A percentile compares a stretch with the other conserved stretches of the same genome.
phyloP scores from a whole-genome alignment of 805 yeast genomes.

The Nakazawaea molendinolei region DNA sequence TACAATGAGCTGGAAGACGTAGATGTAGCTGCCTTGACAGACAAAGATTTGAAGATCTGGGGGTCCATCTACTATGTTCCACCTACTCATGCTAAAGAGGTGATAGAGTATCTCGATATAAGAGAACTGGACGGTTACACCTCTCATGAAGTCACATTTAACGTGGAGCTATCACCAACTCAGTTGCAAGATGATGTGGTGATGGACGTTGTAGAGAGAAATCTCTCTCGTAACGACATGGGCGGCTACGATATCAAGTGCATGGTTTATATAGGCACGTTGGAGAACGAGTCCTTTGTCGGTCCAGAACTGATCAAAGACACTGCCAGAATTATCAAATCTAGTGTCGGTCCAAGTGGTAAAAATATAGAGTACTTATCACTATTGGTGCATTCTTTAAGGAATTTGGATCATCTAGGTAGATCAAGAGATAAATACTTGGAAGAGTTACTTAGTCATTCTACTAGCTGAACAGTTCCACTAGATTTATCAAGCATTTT shows the following conservation, averaged over 20 bases:
- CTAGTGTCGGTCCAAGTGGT: constrained; percentile 75
- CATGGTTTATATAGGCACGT: constrained; percentile 75
- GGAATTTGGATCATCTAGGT: constrained; percentile 26
- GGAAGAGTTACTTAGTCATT: constrained; percentile 15
- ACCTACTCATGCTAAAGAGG: constrained; percentile 52
- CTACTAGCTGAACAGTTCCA: too few relatives aligned
- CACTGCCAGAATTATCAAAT: constrained; percentile 57
- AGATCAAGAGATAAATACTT: constrained; percentile 35
- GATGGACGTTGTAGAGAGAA: constrained; percentile 16
- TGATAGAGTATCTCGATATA: constrained; percentile 63
- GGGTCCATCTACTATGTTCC: constrained; percentile 83
- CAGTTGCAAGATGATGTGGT: constrained; percentile 18
- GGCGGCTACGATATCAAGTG: constrained; percentile 45
- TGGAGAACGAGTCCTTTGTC: constrained; percentile 71
- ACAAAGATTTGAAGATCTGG: constrained; percentile 50
- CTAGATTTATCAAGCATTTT: too few relatives aligned
- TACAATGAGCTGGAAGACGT: constrained; percentile 14
- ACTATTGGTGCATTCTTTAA: constrained; percentile 43
- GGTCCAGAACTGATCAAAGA: constrained; percentile 65
- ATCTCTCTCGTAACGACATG: constrained; percentile 22
- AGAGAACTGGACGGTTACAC: constrained; percentile 90
- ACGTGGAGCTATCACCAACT: constrained; percentile 27
- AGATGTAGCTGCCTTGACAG: constrained; percentile 20
- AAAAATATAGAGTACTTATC: constrained; percentile 65
- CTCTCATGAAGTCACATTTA: constrained; percentile 58